Evolutionary conservation across 352 stramenopile species (phyloP).

Genomic region (Phytopythium helicoides): DNA sequence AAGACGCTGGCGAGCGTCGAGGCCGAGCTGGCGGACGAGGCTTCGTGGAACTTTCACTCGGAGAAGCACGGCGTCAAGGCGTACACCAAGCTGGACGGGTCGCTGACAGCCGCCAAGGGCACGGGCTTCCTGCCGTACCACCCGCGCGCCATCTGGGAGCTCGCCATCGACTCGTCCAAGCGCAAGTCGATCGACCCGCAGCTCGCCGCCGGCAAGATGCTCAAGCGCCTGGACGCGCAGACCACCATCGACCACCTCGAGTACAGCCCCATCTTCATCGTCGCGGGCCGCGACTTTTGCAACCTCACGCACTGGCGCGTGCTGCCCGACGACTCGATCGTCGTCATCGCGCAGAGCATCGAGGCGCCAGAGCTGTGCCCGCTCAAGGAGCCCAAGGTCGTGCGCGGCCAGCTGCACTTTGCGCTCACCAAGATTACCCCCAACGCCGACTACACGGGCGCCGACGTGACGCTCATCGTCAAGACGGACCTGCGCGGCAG

Average conservation of each 20-base stretch:
- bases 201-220: constrained; percentile 38
- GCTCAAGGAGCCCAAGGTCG: constrained; percentile 63
- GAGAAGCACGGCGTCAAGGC: constrained; percentile 70
- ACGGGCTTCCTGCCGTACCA: constrained; percentile 50
- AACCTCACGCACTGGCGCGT: constrained; percentile 73
- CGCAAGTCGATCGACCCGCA: constrained; percentile 58
- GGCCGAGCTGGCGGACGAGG: constrained; percentile 48
- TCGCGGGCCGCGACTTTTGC: constrained; percentile 74
- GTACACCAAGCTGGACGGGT: constrained; percentile 66
- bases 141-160: constrained; percentile 46
- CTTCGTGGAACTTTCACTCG: constrained; percentile 62
- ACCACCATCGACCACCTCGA: constrained; percentile 68
- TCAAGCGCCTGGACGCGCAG: constrained; percentile 48
- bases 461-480: constrained; percentile 59
- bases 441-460: constrained; percentile 51
- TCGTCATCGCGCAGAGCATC: constrained; percentile 67
- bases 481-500: constrained; percentile 74
- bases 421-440: constrained; percentile 65
- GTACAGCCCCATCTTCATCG: constrained; percentile 76
- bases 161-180: constrained; percentile 38
- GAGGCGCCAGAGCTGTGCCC: constrained; percentile 52
- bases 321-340: constrained; percentile 51
- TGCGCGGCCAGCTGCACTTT: constrained; percentile 65
- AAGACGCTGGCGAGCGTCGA: constrained; percentile 58
- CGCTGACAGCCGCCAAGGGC: constrained; percentile 57